These are phyloP conservation scores for Blastomyces gilchristii DNA, from an alignment of 2,329 filamentous ascomycete species.

Conservation along the genomic window DNA sequence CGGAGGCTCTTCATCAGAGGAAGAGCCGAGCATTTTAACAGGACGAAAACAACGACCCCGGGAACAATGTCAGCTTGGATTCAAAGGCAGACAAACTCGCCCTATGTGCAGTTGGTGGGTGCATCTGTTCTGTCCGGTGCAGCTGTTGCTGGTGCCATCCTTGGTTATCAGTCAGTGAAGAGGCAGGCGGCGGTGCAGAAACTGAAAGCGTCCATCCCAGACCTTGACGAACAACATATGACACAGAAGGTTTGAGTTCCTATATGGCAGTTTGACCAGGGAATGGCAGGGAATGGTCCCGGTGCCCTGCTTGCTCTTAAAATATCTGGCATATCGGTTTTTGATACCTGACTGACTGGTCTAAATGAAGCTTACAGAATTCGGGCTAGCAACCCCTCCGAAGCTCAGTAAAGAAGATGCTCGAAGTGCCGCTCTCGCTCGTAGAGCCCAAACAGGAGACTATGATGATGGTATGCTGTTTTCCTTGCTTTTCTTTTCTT, in stretches of 20 bases:
- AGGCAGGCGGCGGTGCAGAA: constrained; percentile 46
- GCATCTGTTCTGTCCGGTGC: constrained; percentile 36
- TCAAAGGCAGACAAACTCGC: constrained; percentile 33
- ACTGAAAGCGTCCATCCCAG: constrained; percentile 53
- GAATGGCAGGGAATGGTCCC: neutral
- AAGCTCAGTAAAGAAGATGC: constrained; percentile 45
- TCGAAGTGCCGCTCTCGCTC: constrained; percentile 47
- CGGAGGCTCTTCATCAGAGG: neutral
- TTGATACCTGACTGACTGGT: constrained; percentile 26
- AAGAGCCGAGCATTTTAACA: neutral
- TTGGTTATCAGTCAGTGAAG: constrained; percentile 47
- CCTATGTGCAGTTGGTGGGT: constrained; percentile 34
- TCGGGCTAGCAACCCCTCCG: constrained; percentile 31
- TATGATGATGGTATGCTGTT: constrained; percentile 48
- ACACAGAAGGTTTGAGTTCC: constrained; percentile 37
- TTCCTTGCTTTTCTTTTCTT: no score
- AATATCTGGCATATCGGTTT: constrained; percentile 2
- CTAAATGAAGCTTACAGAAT: constrained; percentile 41
- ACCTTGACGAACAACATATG: constrained; percentile 39
- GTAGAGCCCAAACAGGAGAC: constrained; percentile 51
- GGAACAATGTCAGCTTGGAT: constrained; percentile 36
- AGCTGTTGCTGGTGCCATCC: constrained; percentile 42
- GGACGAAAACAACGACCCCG: neutral
- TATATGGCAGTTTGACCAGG: neutral
- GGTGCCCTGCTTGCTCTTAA: neutral